phyloP scores from a whole-genome alignment of 306 rosid species.

The Sicyos baderoa region DNA sequence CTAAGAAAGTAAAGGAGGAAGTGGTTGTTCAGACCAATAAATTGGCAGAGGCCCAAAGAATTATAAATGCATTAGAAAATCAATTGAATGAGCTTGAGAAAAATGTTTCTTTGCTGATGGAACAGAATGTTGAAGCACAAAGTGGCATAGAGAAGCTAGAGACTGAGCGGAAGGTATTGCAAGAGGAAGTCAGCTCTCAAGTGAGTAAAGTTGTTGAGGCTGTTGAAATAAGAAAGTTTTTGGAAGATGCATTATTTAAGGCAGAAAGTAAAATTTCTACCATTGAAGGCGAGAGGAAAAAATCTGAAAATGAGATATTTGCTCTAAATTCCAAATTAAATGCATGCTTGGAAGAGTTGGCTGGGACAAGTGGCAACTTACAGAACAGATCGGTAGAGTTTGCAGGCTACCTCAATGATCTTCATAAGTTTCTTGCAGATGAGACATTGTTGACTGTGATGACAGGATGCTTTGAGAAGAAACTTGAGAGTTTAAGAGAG shows the following conservation, averaged over 20 bases:
- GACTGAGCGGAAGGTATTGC: conserved; percentile 58
- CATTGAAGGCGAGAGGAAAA: conserved; percentile 48
- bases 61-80: conserved; percentile 60
- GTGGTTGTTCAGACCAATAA: conserved; percentile 39
- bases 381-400: conserved; percentile 54
- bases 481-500: conserved; percentile 47
- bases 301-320: conserved; percentile 58
- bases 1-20: conserved; percentile 53
- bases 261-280: conserved; percentile 53
- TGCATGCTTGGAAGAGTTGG: conserved; percentile 58
- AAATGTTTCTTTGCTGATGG: conserved; percentile 41
- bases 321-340: conserved; percentile 57
- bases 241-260: conserved; percentile 59
- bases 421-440: conserved; percentile 59
- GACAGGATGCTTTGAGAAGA: conserved; percentile 53
- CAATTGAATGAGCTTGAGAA: conserved; percentile 45
- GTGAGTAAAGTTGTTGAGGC: conserved; percentile 48
- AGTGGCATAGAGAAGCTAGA: conserved; percentile 46
- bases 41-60: conserved; percentile 54
- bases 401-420: conserved; percentile 49
- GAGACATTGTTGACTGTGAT: conserved; percentile 37
- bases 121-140: conserved; percentile 51
- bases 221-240: conserved; percentile 36
- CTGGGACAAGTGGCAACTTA: conserved; percentile 51
- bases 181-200: conserved; percentile 49